Evolutionary conservation across 1,284 basidiomycete genomes (phyloP), one percentile per base, ranked within the genome.

Genomic region (Ustilago trichophora): DNA sequence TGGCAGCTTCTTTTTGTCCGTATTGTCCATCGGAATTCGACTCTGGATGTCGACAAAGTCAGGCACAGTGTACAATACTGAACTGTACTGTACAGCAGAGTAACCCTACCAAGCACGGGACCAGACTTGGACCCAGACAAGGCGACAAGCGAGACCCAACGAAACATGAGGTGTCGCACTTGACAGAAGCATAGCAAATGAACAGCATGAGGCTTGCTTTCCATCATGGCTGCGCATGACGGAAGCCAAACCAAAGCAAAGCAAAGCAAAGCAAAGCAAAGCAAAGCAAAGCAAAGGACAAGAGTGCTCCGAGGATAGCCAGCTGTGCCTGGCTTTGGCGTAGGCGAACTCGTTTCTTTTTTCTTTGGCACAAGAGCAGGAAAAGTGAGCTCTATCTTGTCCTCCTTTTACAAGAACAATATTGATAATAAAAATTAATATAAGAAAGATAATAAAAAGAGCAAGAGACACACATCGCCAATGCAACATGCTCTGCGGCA

Each of bases 371-470:
- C 19, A 29, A 42, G 15, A 34, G 58, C 51, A 55, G 47, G 43
- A 50, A 60, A 50, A 50, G 32, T 38, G 58, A 62, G 58, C 37
- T 46, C 46, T 55, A 62, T 46, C 40, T 21, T 10, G 43, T 19
- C 4, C 25, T n/a, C n/a, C n/a, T n/a, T n/a, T n/a, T n/a, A n/a
- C n/a, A n/a, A n/a, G n/a, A n/a, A n/a, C n/a, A n/a, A n/a, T n/a
- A n/a, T n/a, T n/a, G n/a, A n/a, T n/a, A n/a, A n/a, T n/a, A n/a
- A n/a, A n/a, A n/a, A n/a, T n/a, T n/a, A n/a, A n/a, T n/a, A n/a
- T n/a, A n/a, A n/a, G n/a, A n/a, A n/a, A n/a, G n/a, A n/a, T n/a
- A n/a, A n/a, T n/a, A n/a, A n/a, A n/a, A n/a, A n/a, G n/a, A n/a
- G n/a, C n/a, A n/a, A 16, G 25, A 22, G 42, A n/a, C 12, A 8